A percentile compares a stretch with the other conserved stretches of the same genome.
phyloP scores from a whole-genome alignment of 2,329 filamentous ascomycete genomes.

The Paraphaeosphaeria sporulosa region DNA sequence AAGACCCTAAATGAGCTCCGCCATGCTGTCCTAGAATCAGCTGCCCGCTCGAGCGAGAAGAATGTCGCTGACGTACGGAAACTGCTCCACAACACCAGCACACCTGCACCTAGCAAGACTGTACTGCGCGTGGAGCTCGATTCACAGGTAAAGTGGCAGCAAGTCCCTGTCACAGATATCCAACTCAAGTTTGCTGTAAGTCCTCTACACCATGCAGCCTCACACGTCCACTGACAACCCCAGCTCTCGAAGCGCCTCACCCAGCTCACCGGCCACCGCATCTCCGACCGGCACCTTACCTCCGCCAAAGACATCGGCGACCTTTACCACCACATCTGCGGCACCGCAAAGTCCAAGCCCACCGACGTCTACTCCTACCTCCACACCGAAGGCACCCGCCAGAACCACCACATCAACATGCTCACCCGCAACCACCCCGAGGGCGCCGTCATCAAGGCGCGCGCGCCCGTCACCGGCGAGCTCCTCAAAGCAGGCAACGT shows the following conservation, averaged over 20 bases:
- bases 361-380: slow-evolving; percentile 70
- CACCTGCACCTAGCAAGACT: slow-evolving; percentile 15
- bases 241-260: slow-evolving; percentile 83
- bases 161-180: slow-evolving; percentile 36
- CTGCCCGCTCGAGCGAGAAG: slow-evolving; percentile 22
- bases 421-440: slow-evolving; percentile 17
- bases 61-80: slow-evolving; percentile 26
- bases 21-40: slow-evolving; percentile 23
- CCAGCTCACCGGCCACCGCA: slow-evolving; percentile 78
- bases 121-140: slow-evolving; percentile 6
- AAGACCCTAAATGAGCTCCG: slow-evolving; percentile 16
- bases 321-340: slow-evolving; percentile 47
- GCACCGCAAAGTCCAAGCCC: slow-evolving; percentile 49
- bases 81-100: slow-evolving; percentile 20
- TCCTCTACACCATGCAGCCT: slow-evolving; percentile 1
- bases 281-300: slow-evolving; percentile 73
- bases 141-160: slow-evolving; percentile 33
- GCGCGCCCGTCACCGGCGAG: slow-evolving; percentile 29
- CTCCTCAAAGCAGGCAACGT: slow-evolving; percentile 66
- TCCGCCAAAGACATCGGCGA: slow-evolving; percentile 45
- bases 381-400: slow-evolving; percentile 26
- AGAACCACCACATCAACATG: slow-evolving; percentile 27
- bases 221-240: slow-evolving; percentile 12
- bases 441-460: slow-evolving; percentile 9
- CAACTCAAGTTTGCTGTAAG: slow-evolving; percentile 48